Conservation (phyloP, 805 yeast species). For the Nematodospora valgi region DNA sequence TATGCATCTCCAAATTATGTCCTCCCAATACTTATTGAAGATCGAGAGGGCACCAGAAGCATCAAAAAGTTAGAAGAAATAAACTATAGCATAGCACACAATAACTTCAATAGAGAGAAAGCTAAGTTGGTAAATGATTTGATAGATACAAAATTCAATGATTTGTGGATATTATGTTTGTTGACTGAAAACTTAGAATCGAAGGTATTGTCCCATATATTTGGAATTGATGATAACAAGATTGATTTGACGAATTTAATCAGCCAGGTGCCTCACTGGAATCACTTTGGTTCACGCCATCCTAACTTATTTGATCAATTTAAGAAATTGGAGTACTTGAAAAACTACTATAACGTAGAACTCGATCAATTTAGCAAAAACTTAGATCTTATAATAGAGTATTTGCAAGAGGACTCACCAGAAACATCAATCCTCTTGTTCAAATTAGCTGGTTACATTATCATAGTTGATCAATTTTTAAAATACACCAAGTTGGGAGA, state of each 20-base stretch:
- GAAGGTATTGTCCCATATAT: too few species aligned
- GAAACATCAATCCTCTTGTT: slow-evolving; percentile 9
- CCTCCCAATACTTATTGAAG: slow-evolving; percentile 58
- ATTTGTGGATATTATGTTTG: slow-evolving; percentile 44
- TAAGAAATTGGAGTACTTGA: too few species aligned
- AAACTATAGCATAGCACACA: slow-evolving; percentile 5
- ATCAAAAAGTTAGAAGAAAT: slow-evolving; percentile 17
- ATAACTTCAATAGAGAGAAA: slow-evolving; percentile 2
- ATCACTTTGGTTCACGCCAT: too few species aligned
- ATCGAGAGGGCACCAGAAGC: slow-evolving; percentile 29
- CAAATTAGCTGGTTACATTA: slow-evolving; percentile 18
- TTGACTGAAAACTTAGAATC: too few species aligned
- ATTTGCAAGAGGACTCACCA: slow-evolving; percentile 3
- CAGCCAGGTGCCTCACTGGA: too few species aligned
- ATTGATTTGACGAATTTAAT: too few species aligned
- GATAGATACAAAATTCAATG: slow-evolving; percentile 42
- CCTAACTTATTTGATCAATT: too few species aligned
- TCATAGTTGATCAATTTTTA: slow-evolving; percentile 17
- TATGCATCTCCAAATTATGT: slow-evolving; percentile 47
- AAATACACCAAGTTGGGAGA: slow-evolving; percentile 17
- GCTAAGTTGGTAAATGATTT: slow-evolving; percentile 34
- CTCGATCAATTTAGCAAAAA: too few species aligned
- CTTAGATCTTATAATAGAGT: slow-evolving; percentile 9
- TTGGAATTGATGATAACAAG: background rate
- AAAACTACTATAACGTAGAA: too few species aligned